Evolutionary conservation across 306 rosid species (phyloP).

Genomic region (Pyrus pyrifolia): DNA sequence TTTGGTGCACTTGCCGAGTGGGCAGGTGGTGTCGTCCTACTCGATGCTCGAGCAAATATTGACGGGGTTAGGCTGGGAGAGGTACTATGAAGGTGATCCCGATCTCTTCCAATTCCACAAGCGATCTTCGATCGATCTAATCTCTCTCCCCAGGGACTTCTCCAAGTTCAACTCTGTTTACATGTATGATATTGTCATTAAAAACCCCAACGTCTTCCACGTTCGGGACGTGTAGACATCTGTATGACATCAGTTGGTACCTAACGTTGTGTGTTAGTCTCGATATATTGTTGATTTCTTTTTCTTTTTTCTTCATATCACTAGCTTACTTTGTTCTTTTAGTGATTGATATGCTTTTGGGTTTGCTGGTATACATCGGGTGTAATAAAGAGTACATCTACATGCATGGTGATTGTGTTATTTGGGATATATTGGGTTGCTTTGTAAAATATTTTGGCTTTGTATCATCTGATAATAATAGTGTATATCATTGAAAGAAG

Average conservation of each 20-base stretch:
- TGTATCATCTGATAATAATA: slow-evolving; percentile 1
- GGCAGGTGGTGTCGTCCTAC: slow-evolving; percentile 60
- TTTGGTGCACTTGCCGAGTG: slow-evolving; percentile 64
- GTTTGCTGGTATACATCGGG: not conserved
- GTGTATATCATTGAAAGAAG: not conserved
- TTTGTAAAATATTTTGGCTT: slow-evolving; percentile 10
- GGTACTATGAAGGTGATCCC: slow-evolving; percentile 82
- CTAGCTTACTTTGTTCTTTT: not conserved
- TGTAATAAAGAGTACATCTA: not conserved
- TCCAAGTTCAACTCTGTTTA: slow-evolving; percentile 72
- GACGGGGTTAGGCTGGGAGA: slow-evolving; percentile 80
- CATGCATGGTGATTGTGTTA: slow-evolving; percentile 7
- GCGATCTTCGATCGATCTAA: slow-evolving; percentile 75
- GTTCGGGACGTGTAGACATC: slow-evolving; percentile 55
- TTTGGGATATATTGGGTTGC: not conserved
- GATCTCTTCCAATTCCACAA: slow-evolving; percentile 83
- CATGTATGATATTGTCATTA: slow-evolving; percentile 88
- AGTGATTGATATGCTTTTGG: not conserved
- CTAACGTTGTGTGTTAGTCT: not conserved
- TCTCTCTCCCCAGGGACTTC: slow-evolving; percentile 79
- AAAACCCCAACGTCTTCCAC: slow-evolving; percentile 78
- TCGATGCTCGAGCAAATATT: slow-evolving; percentile 52
- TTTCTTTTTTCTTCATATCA: not conserved
- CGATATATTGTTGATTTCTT: not conserved
- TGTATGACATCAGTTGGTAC: not conserved